Evolutionary conservation across 306 rosid species (phyloP), one percentile per base, ranked within the genome.

Genomic region (Pterocarpus macrocarpus): DNA sequence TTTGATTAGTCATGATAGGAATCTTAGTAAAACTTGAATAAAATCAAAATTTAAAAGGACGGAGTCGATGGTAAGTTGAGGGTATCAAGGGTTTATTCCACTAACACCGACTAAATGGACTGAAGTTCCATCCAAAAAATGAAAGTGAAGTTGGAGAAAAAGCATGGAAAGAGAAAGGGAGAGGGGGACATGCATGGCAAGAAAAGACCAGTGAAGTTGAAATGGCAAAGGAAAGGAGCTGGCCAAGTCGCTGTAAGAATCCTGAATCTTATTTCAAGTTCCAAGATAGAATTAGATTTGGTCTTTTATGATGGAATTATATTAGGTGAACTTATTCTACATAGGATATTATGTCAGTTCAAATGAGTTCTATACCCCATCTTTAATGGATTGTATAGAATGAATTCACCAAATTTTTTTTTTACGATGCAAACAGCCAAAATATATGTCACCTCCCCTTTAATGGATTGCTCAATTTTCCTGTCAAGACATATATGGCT

Each of bases 121-220:
- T 14, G 17, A 69, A 82, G 69, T 50, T 75, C 5, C 15, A 78
- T 65, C 45, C 1, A 66, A 50, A 66, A 50, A 57, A 75, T 47
- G 71, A 50, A 79, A 64, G 47, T 61, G 38, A 79, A 70, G 11
- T 35, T 39, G 10, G 44, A 67, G 35, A 47, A 62, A 61, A 50
- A 76, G 39, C 9, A 30, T 38, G 8, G 69, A 85, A 65, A 81
- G 59, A n/a, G 71, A 35, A 41, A 47, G 49, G 39, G 15, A 0
- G 5, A 52, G 34, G 70, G 75, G 38, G 63, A 81, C 77, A 59
- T 22, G 59, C 55, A 34, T 68, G 58, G 71, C 61, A 84, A 16
- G 84, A 80, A 57, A 71, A 62, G 83, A 71, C 85, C 79, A 67
- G 76, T 80, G 76, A 80, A 83, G 47, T 79, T 61, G 78, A 83